Evolutionary conservation across 177 flowering plant species (phyloP).

Genomic region (Telopea speciosissima): DNA sequence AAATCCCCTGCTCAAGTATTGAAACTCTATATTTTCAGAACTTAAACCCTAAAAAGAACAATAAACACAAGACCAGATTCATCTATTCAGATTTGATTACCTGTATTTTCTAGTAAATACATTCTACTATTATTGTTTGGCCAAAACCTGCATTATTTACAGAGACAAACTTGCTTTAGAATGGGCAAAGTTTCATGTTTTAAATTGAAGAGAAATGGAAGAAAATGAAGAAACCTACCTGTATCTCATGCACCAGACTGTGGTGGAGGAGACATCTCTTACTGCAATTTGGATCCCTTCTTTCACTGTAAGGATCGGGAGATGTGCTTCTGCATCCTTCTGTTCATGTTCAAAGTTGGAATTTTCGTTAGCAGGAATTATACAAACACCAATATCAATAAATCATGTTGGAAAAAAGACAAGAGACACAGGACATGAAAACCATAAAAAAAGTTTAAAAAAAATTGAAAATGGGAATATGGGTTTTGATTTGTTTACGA

Average conservation of each 20-base stretch:
- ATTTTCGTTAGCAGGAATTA: neutral
- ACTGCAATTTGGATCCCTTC: constrained; percentile 34
- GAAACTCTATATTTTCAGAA: too few species aligned
- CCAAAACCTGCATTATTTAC: constrained; percentile 30
- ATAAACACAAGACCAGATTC: too few species aligned
- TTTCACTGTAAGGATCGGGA: constrained; percentile 28
- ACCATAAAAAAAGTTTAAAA: neutral
- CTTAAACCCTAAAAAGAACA: too few species aligned
- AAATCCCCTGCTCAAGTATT: too few species aligned
- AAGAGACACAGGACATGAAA: neutral
- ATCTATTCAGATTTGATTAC: constrained; percentile 12
- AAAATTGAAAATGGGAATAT: neutral
- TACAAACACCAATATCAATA: too few species aligned
- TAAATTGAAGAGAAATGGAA: neutral
- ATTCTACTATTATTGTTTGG: constrained; percentile 41
- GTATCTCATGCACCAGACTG: constrained; percentile 31
- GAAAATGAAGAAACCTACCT: constrained; percentile 27
- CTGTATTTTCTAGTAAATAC: constrained; percentile 39
- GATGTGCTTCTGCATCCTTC: constrained; percentile 39
- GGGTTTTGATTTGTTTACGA: neutral
- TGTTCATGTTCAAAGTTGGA: constrained; percentile 1
- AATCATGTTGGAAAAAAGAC: neutral
- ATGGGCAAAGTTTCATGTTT: neutral
- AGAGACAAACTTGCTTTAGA: constrained; percentile 1
- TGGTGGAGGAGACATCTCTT: constrained; percentile 25